phyloP scores from a whole-genome alignment of 176 grass and related monocot species.

The Triticum turgidum region DNA sequence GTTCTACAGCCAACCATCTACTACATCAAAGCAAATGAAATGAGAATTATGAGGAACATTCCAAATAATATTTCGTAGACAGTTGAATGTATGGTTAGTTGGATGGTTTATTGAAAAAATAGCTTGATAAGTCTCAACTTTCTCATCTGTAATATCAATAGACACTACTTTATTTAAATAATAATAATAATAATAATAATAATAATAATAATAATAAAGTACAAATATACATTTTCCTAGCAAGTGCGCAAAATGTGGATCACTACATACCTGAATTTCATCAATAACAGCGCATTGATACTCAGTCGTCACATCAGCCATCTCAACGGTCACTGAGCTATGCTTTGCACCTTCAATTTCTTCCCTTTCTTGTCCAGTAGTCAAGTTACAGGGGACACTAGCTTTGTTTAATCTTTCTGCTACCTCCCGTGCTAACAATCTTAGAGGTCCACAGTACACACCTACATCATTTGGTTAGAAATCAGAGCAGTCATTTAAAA shows the following conservation, averaged over 20 bases:
- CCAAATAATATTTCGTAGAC: constrained; percentile 6
- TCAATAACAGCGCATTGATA: constrained; percentile 93
- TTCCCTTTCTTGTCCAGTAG: constrained; percentile 93
- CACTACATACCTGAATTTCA: constrained; percentile 88
- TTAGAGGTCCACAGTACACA: constrained; percentile 93
- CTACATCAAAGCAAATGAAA: constrained; percentile 34
- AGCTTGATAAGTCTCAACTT: background rate
- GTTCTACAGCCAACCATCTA: constrained; percentile 97
- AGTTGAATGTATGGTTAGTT: constrained; percentile 16
- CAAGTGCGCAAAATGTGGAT: constrained; percentile 14
- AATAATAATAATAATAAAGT: background rate
- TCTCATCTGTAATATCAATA: background rate
- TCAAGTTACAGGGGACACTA: constrained; percentile 83
- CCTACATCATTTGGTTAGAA: constrained; percentile 51
- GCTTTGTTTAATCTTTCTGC: constrained; percentile 83
- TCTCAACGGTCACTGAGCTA: constrained; percentile 91
- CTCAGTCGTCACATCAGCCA: constrained; percentile 73
- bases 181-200: background rate
- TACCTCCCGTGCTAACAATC: constrained; percentile 88
- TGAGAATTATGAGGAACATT: constrained; percentile 26
- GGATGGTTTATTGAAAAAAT: constrained; percentile 24
- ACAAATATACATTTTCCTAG: constrained; percentile 15
- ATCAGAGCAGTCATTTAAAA: constrained; percentile 8
- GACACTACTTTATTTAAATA: background rate
- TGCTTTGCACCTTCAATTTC: constrained; percentile 83